Evolutionary conservation across 1,139 yeast genomes (phyloP), one percentile per base, ranked within the genome.

Genomic region (Kodamaea plutei): DNA sequence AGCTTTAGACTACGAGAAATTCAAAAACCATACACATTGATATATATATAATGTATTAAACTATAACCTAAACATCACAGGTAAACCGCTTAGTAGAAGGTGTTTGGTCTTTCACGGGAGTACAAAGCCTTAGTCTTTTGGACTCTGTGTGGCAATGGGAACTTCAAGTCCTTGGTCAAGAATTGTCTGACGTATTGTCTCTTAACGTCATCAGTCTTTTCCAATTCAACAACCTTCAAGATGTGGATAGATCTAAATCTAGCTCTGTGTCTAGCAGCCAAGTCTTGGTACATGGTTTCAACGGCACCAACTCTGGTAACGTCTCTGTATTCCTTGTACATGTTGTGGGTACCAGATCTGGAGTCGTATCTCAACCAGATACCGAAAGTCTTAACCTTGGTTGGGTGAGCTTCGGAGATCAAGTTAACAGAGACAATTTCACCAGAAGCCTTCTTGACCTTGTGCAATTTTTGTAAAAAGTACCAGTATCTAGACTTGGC

Each of bases 401-500:
- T 85, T 73, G 98, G 98, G 79, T 78, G 87, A 68, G 89, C 76
- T 78, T 91, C 99, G 64, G 82, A 65, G 69, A 93, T 84, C 63
- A 72, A 72, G 80, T 87, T 88, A 60, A 91, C 80, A 49, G 96
- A 76, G 58, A 91, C 96, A 64, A 91, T 76, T 78, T 91, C 98
- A 83, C 99, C 99, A 60, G 95, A 87, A 59, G 98, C 93, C 81
- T 85, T 88, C 91, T 91, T 91, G 66, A 91, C 96, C 81, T 94
- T 91, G 84, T 93, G 95, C 73, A 91, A 84, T 75, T 88, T 88
- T 76, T 89, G 95, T 76, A 91, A 83, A 79, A 91, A 91, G 81
- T 91, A 93, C 99, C 99, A 91, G 95, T 88, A 91, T 78, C 99
- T 91, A 64, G 99, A 91, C 83, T 91, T 91, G 69, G 99, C 99